Conservation (phyloP, 192 early-diverging fungal species). For the Jimgerdemannia lactiflua region DNA sequence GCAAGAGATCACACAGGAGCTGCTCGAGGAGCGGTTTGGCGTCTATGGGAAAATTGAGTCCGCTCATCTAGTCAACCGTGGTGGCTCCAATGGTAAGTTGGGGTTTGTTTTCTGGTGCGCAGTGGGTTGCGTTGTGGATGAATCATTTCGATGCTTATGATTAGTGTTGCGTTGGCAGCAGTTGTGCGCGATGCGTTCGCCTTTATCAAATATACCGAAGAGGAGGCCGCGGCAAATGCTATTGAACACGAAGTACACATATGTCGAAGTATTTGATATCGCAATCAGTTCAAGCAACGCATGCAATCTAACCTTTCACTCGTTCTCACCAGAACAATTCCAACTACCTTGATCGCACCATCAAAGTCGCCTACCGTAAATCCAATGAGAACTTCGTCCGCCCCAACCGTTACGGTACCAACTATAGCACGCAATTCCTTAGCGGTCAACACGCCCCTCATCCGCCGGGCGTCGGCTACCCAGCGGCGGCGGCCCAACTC, state of each 20-base stretch:
- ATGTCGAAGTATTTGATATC: neutral
- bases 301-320: neutral
- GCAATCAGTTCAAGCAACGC: neutral
- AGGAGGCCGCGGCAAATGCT: slow-evolving; percentile 40
- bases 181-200: slow-evolving; percentile 44
- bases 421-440: neutral
- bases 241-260: slow-evolving; percentile 48
- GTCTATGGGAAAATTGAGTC: slow-evolving; percentile 52
- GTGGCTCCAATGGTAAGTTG: slow-evolving; percentile 4
- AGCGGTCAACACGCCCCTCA: slow-evolving; percentile 1
- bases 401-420: neutral
- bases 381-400: slow-evolving; percentile 25
- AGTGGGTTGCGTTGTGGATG: too few species aligned
- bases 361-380: slow-evolving; percentile 17
- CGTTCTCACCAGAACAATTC: slow-evolving; percentile 6
- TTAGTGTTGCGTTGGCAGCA: neutral
- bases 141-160: neutral
- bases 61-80: slow-evolving; percentile 47
- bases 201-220: slow-evolving; percentile 57
- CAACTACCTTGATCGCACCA: neutral
- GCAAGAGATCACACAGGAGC: slow-evolving; percentile 34
- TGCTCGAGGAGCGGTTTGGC: slow-evolving; percentile 48
- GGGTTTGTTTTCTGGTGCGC: neutral
- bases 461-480: slow-evolving; percentile 12
- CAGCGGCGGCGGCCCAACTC: slow-evolving; percentile 3